Evolutionary conservation across 768 basidiomycete species (phyloP), one percentile per base, ranked within the genome.

Genomic region (Lactarius quietus): DNA sequence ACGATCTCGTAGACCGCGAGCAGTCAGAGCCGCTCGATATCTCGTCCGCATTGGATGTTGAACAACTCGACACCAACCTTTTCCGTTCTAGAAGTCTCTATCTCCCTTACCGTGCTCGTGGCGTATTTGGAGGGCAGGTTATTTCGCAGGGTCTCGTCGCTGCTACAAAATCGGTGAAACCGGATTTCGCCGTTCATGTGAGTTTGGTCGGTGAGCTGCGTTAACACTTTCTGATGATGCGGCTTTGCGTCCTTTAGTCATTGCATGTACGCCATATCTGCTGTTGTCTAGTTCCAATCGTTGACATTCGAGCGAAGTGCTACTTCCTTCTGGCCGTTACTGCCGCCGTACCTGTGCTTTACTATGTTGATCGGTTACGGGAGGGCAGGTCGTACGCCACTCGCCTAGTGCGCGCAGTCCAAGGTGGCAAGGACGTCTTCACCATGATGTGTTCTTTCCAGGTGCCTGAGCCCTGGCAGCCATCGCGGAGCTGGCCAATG

Each of bases 71-170:
- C 69, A 80, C 81, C 54, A 88, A 89, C 73, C 76, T 93, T 45
- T 93, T 87, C 72, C 87, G 92, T 28, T 92, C 89, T 1, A 89
- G 87, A 70, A 85, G 83, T 0, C 78, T 93, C 2, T 88, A 83
- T 79, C 60, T 84, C 23, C 91, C 89, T 1, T 67, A 74, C 6
- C 77, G 79, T 20, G 82, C 82, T 31, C 80, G 92, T 59, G 91
- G 92, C 18, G 90, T 92, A 15, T 93, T 91, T 71, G 92, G 92
- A 67, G 92, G 92, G 6, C 90, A 93, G 75, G 92, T 93, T 68
- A 92, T 94, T 68, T 91, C 89, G 38, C 92, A 93, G 72, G 91
- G 90, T 5, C 77, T 93, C 28, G 87, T 92, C 17, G 84, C 89
- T 2, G 92, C 92, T 1, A 92, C 89, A n/a, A 87, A 87, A 67